Conservation (phyloP, 305 asterid genomes). For the Fraxinus velutina region DNA sequence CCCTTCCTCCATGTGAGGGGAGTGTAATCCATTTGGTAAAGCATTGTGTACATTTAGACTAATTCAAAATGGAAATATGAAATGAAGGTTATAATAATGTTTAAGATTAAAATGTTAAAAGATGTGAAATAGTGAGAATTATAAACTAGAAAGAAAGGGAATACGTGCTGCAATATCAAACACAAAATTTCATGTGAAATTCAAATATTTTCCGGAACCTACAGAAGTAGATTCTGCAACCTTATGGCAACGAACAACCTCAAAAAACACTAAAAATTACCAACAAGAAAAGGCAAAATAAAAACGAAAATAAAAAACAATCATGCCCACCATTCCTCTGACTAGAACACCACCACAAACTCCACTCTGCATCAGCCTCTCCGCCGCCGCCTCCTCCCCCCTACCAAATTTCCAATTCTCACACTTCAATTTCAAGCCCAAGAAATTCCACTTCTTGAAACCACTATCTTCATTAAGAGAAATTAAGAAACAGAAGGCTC, state of each 20-base stretch:
- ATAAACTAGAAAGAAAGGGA: neutral
- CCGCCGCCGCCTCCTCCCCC: slow-evolving; percentile 16
- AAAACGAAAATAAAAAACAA: neutral
- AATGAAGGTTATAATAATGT: no score
- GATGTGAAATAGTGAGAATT: neutral
- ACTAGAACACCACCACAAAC: neutral
- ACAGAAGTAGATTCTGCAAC: neutral
- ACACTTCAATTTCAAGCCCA: slow-evolving; percentile 46
- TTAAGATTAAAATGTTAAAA: no score
- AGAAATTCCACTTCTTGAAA: slow-evolving; percentile 61
- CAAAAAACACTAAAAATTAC: neutral
- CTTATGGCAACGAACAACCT: neutral
- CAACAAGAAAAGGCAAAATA: neutral
- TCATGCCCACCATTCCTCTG: neutral
- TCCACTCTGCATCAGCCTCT: neutral
- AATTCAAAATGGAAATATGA: no score
- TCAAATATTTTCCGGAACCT: neutral
- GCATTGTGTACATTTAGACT: no score
- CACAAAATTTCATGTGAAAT: neutral
- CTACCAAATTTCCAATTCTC: slow-evolving; percentile 35
- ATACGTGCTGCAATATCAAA: neutral
- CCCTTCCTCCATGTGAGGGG: no score
- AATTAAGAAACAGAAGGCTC: slow-evolving; percentile 67
- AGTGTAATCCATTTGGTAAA: no score
- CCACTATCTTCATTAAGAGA: slow-evolving; percentile 73